Percentiles rank a stretch among this genome's conserved stretches.
Conservation (phyloP, 2,329 filamentous ascomycete genomes). For the Penicillium sp. region DNA sequence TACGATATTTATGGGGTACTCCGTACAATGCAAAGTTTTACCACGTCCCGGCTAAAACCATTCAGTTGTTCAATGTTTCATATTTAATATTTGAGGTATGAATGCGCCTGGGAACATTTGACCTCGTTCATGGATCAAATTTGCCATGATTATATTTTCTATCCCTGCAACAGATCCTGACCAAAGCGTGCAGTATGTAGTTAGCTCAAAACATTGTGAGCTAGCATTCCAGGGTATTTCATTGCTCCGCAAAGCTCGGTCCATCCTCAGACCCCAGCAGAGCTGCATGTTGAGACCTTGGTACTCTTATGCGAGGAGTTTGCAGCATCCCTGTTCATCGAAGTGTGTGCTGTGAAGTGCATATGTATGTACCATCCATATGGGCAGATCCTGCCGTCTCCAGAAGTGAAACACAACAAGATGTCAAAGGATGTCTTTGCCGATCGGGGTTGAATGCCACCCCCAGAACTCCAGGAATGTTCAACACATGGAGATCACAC, state of each 20-base stretch:
- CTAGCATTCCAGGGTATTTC: conserved; percentile 11
- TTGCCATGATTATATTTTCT: background rate
- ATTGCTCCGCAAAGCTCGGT: conserved; percentile 16
- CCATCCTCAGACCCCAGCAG: conserved; percentile 18
- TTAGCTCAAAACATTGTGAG: background rate
- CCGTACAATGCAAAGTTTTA: background rate
- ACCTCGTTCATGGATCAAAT: background rate
- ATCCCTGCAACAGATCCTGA: conserved; percentile 14
- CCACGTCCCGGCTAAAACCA: background rate
- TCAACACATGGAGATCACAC: conserved; percentile 18
- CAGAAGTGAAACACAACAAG: background rate
- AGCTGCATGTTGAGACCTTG: conserved; percentile 12
- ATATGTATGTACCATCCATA: conserved; percentile 1
- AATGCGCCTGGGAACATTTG: background rate
- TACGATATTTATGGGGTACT: background rate
- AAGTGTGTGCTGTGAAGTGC: conserved; percentile 5
- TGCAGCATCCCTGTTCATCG: conserved; percentile 21
- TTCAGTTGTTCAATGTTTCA: background rate
- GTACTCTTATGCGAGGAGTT: conserved; percentile 23
- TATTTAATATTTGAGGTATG: background rate
- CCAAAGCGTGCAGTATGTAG: conserved; percentile 8
- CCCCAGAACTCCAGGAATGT: conserved; percentile 11
- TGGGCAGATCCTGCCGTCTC: background rate
- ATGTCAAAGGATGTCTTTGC: background rate
- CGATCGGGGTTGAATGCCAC: background rate